Conservation (phyloP, 2,329 filamentous ascomycete genomes). For the Zopfia rhizophila region DNA sequence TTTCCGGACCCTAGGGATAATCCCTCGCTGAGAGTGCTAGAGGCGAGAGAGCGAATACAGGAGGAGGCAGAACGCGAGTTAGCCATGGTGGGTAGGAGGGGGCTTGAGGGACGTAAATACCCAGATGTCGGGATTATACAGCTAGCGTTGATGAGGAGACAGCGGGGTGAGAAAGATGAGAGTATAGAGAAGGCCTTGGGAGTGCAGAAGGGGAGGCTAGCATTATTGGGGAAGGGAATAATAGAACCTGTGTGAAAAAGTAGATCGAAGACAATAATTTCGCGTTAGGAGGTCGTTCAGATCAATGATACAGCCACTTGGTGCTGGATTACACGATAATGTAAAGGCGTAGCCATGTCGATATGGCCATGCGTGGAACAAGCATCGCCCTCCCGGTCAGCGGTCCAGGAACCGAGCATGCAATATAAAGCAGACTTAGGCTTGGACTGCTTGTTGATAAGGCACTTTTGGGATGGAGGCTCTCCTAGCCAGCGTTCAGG, state of each 20-base stretch:
- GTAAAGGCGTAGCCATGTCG: too few species aligned
- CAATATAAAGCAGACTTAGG: too few species aligned
- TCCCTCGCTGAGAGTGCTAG: conserved; percentile 65
- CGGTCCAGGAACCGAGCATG: too few species aligned
- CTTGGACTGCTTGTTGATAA: too few species aligned
- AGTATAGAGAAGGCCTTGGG: conserved; percentile 45
- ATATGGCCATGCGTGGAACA: too few species aligned
- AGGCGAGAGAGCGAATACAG: conserved; percentile 62
- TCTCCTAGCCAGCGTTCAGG: too few species aligned
- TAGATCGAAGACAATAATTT: too few species aligned
- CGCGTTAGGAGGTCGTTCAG: too few species aligned
- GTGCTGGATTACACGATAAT: too few species aligned
- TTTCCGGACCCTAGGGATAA: conserved; percentile 56
- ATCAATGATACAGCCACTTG: too few species aligned
- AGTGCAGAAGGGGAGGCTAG: conserved; percentile 46
- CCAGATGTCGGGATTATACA: conserved; percentile 56
- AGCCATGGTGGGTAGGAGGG: conserved; percentile 54
- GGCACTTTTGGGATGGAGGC: too few species aligned
- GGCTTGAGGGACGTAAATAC: conserved; percentile 55
- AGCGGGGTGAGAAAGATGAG: conserved; percentile 39
- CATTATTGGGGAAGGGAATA: conserved; percentile 34
- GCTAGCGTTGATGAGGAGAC: conserved; percentile 45
- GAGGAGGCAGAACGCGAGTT: conserved; percentile 66
- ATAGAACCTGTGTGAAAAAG: conserved; percentile 36
- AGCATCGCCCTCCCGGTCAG: too few species aligned